Evolutionary conservation across 371 early-diverging fungal genomes (phyloP), one percentile per base, ranked within the genome.

Genomic region (Mortierella sp.): DNA sequence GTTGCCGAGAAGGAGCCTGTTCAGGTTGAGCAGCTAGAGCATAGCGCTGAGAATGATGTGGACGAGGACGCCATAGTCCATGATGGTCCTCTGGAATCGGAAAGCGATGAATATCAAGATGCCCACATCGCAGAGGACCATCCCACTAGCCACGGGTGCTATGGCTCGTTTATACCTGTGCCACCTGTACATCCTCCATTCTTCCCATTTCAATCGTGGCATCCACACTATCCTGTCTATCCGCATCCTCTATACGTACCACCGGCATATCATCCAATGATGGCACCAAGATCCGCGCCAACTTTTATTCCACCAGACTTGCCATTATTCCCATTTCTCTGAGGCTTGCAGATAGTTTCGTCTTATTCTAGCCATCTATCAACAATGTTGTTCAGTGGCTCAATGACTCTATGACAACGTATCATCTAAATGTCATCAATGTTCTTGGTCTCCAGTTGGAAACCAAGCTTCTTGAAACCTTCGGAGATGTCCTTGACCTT

Each of bases 401-500:
- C 18, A 28, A 31, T 5, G 26, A 1, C 47, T 24, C 14, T 21
- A 9, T 18, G 14, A 21, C 3, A 19, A 48, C 10, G 34, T 34
- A 7, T 34, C 10, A 4, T 34, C 31, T 74, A 74, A 24, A 74
- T 69, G 1, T 74, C 76, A 28, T 74, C 76, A 58, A 74, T 68
- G 55, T 74, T 74, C 69, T 64, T 74, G 50, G 69, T 69, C 58
- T 73, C 68, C 42, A 72, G 54, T 51, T 66, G 64, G 61, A 71
- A 78, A 9, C 78, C 78, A 52, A 78, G 43, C 56, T 66, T 70
- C 67, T 71, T 78, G 64, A 81, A 79, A 0, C 79, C 74, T 24
- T 61, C 61, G 16, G 66, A 69, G 46, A 76, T 70, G 8, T 87
- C 88, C 43, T 70, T 67, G 19, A 82, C 70, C 71, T 89, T 89